A percentile compares a stretch with the other conserved stretches of the same genome.
phyloP scores from a whole-genome alignment of 768 basidiomycete species.

The Termitomyces heimii region DNA sequence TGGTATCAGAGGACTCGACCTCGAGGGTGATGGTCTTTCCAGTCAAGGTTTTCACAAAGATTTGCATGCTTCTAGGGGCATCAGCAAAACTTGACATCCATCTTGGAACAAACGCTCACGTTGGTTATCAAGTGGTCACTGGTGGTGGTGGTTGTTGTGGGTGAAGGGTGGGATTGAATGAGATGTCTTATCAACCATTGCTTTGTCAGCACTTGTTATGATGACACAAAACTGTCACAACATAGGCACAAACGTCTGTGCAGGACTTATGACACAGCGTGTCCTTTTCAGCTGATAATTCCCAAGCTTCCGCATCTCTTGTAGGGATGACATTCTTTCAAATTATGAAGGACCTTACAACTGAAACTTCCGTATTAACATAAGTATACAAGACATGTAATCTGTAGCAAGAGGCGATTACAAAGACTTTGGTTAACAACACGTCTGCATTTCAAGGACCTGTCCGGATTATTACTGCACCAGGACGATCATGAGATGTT shows the following conservation, averaged over 20 bases:
- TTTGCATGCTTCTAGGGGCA: slow-evolving; percentile 12
- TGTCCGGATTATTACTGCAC: not conserved
- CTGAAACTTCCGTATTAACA: not conserved
- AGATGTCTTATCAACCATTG: slow-evolving; percentile 8
- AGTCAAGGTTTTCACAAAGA: slow-evolving; percentile 15
- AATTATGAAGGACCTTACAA: not conserved
- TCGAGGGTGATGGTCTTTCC: slow-evolving; percentile 11
- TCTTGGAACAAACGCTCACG: not conserved
- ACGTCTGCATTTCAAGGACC: not conserved
- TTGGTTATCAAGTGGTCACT: not conserved
- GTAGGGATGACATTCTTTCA: not conserved
- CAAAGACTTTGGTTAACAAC: not conserved
- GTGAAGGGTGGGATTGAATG: not conserved
- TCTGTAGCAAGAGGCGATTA: no score
- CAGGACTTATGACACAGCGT: not conserved
- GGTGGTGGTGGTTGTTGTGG: slow-evolving; percentile 9
- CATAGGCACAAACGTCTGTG: not conserved
- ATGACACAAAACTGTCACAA: not conserved
- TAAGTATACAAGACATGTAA: no score
- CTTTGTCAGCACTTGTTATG: slow-evolving; percentile 10
- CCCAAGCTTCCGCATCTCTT: not conserved
- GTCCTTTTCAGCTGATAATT: not conserved
- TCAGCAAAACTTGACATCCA: not conserved
- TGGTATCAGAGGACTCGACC: slow-evolving; percentile 8
- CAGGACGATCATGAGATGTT: not conserved